Percentiles rank a stretch among this genome's conserved stretches.
phyloP scores from a whole-genome alignment of 768 basidiomycete genomes.

The Russula griseocarnosa region DNA sequence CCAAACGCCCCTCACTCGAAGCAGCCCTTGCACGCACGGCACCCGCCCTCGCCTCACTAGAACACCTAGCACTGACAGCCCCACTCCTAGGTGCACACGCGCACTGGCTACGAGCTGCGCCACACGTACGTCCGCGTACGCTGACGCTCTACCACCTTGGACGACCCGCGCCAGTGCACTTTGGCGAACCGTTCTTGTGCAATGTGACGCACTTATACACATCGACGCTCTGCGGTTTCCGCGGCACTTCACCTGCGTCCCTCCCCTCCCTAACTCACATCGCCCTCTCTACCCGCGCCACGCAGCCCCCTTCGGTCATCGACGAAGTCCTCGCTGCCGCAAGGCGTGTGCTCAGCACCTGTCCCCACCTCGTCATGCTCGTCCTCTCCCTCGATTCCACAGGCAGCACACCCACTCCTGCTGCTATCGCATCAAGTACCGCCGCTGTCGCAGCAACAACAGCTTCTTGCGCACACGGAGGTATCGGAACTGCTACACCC shows the following conservation, averaged over 20 bases:
- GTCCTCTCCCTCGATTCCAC: slow-evolving; percentile 22
- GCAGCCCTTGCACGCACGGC: slow-evolving; percentile 19
- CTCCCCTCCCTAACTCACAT: slow-evolving; percentile 24
- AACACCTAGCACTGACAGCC: slow-evolving; percentile 25
- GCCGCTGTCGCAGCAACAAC: not conserved
- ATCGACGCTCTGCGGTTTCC: slow-evolving; percentile 27
- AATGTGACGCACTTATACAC: slow-evolving; percentile 26
- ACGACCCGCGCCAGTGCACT: slow-evolving; percentile 23
- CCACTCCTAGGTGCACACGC: slow-evolving; percentile 28
- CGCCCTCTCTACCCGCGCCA: slow-evolving; percentile 24
- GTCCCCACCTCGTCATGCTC: slow-evolving; percentile 23
- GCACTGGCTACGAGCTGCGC: slow-evolving; percentile 24
- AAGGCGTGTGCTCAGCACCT: slow-evolving; percentile 11
- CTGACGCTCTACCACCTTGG: slow-evolving; percentile 29
- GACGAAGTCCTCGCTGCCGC: slow-evolving; percentile 8
- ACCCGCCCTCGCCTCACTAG: slow-evolving; percentile 18
- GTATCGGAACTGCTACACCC: not conserved
- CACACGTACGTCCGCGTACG: slow-evolving; percentile 22
- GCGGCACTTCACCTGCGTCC: slow-evolving; percentile 13
- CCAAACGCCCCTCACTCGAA: slow-evolving; percentile 27
- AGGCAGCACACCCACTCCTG: too few species aligned
- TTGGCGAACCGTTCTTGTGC: slow-evolving; percentile 23
- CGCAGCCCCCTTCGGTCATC: slow-evolving; percentile 9
- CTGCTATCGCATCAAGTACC: not conserved
- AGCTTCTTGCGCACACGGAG: not conserved